phyloP scores from a whole-genome alignment of 1,284 basidiomycete species.

The Fomitiporia mediterranea region DNA sequence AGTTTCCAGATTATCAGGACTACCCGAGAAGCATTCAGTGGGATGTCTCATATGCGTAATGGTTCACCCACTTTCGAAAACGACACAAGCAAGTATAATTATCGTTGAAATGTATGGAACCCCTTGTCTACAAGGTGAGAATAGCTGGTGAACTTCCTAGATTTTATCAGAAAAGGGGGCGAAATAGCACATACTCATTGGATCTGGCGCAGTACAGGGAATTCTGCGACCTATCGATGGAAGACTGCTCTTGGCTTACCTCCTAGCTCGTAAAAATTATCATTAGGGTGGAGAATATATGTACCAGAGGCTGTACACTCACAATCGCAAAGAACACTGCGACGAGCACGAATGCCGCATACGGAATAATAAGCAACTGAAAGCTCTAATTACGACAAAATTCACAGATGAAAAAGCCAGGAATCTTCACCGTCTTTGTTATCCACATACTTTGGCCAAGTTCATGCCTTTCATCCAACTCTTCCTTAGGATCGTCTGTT shows the following conservation, averaged over 20 bases:
- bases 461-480: neutral
- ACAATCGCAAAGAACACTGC: neutral
- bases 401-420: neutral
- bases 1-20: slow-evolving; percentile 3
- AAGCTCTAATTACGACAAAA: neutral
- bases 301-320: too few species aligned
- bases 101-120: neutral
- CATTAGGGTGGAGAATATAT: too few species aligned
- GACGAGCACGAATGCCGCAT: neutral
- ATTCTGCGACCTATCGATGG: neutral
- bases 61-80: neutral
- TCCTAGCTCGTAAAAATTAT: too few species aligned
- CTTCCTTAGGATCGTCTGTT: neutral
- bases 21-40: neutral
- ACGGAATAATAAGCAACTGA: slow-evolving; percentile 1
- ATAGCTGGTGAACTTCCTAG: too few species aligned
- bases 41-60: neutral
- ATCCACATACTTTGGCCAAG: neutral
- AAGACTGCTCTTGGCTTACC: neutral
- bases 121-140: neutral
- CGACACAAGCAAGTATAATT: neutral
- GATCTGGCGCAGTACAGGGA: neutral
- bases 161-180: too few species aligned
- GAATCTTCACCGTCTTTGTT: neutral
- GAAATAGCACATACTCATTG: neutral